Conservation (phyloP, 305 asterid species). For the Fraxinus paxiana region DNA sequence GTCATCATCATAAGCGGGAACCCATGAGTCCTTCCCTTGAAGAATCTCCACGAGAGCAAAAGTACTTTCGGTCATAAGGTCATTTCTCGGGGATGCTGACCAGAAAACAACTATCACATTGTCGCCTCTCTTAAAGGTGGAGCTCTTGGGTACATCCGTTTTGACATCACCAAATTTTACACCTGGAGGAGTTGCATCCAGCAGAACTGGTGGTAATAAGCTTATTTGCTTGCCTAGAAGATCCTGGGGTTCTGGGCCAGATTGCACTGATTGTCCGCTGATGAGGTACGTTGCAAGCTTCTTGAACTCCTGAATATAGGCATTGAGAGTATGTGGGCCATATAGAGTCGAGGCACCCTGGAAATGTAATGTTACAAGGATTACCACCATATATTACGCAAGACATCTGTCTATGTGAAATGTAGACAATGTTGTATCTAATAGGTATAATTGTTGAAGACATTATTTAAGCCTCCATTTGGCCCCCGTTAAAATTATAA, state of each 20-base stretch:
- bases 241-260: constrained; percentile 85
- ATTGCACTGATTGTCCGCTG: constrained; percentile 45
- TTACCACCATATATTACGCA: background rate
- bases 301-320: constrained; percentile 81
- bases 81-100: constrained; percentile 94
- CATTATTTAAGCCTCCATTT: background rate
- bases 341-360: constrained; percentile 95
- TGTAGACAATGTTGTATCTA: background rate
- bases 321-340: constrained; percentile 88
- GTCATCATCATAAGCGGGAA: constrained; percentile 81
- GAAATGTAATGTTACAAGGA: background rate
- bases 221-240: constrained; percentile 71
- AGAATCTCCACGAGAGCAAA: constrained; percentile 85
- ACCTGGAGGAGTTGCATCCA: constrained; percentile 72
- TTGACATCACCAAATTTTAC: constrained; percentile 64
- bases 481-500: no score
- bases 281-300: constrained; percentile 61
- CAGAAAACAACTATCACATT: constrained; percentile 67
- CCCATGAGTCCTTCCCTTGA: constrained; percentile 60
- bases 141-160: constrained; percentile 64
- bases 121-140: constrained; percentile 61
- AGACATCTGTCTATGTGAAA: background rate
- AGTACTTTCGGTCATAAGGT: constrained; percentile 96
- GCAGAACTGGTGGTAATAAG: constrained; percentile 62
- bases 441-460: background rate